phyloP scores from a whole-genome alignment of 2,329 filamentous ascomycete species.

The Blumeria hordei region DNA sequence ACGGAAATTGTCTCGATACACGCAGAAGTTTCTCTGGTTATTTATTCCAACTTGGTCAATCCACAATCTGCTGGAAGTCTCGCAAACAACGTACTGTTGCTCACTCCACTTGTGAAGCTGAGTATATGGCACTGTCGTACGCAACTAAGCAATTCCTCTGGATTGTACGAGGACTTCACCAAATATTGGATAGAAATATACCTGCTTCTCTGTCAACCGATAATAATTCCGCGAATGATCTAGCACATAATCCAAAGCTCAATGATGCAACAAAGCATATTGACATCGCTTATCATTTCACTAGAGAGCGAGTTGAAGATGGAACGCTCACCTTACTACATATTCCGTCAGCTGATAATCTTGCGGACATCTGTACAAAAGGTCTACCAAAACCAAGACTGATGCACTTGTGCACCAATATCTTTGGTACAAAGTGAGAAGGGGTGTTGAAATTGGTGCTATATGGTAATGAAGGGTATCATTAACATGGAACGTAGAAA shows the following conservation, averaged over 20 bases:
- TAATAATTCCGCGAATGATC: background rate
- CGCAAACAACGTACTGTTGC: background rate
- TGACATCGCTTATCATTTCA: background rate
- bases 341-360: background rate
- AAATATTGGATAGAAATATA: background rate
- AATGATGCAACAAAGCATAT: slow-evolving; percentile 1
- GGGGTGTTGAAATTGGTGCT: background rate
- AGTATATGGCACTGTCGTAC: background rate
- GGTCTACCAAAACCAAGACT: background rate
- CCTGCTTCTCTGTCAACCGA: background rate
- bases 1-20: background rate
- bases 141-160: background rate
- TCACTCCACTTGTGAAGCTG: slow-evolving; percentile 1
- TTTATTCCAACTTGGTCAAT: slow-evolving; percentile 1
- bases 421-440: slow-evolving; percentile 1
- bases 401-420: background rate
- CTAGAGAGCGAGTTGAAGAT: background rate
- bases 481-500: no score
- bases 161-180: background rate
- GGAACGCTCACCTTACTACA: background rate
- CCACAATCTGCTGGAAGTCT: background rate
- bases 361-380: background rate
- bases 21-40: background rate
- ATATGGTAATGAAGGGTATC: background rate
- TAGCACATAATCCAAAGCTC: background rate